phyloP scores from a whole-genome alignment of 163 green algal genomes.

The Scenedesmus sp. region DNA sequence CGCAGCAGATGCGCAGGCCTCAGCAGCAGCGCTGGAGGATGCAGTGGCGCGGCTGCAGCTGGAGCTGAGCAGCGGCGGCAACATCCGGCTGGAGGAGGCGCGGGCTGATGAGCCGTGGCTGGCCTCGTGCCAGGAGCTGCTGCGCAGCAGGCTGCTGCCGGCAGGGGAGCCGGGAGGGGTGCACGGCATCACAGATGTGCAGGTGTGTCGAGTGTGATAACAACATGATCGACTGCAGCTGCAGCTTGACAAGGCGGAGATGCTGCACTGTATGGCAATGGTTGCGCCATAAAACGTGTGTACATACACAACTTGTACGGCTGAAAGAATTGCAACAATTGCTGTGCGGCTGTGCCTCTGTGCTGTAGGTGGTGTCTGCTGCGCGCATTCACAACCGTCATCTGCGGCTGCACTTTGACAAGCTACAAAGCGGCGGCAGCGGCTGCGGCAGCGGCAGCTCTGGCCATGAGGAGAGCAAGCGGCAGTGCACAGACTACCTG shows the following conservation, averaged over 20 bases:
- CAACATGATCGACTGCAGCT: background rate
- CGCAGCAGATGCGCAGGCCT: background rate
- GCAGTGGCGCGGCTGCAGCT: conserved; percentile 62
- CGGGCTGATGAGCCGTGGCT: conserved; percentile 73
- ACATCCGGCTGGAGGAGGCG: conserved; percentile 84
- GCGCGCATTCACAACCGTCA: conserved; percentile 80
- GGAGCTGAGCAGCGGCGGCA: conserved; percentile 78
- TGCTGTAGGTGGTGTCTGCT: conserved; percentile 35
- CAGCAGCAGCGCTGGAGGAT: background rate
- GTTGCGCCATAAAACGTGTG: too few species aligned
- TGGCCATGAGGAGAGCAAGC: background rate
- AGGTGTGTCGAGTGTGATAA: background rate
- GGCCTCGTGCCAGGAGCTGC: conserved; percentile 60
- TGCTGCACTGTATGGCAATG: background rate
- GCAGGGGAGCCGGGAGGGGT: background rate
- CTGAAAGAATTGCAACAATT: background rate
- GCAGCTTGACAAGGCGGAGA: background rate
- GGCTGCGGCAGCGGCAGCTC: background rate
- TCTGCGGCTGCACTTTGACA: conserved; percentile 69
- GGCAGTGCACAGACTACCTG: conserved; percentile 68
- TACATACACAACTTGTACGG: background rate
- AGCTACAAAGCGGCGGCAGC: background rate
- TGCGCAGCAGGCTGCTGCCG: conserved; percentile 19
- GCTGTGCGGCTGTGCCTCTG: background rate
- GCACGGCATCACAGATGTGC: background rate